Evolutionary conservation across 1,139 yeast genomes (phyloP).

Genomic region (Yamadazyma sp.): DNA sequence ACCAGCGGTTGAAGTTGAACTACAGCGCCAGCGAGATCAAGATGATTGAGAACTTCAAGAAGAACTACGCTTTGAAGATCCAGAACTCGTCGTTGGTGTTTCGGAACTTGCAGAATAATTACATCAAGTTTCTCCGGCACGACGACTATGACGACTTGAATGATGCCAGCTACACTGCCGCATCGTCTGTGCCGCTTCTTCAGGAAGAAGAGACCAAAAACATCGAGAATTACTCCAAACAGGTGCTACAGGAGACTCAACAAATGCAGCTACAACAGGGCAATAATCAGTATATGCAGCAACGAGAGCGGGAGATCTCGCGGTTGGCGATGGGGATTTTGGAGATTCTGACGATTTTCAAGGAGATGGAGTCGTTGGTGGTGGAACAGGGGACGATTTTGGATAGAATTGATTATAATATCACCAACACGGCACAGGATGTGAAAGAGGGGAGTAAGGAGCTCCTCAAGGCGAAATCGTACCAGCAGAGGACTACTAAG

Average conservation of each 20-base stretch:
- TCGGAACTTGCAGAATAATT: constrained; percentile 84
- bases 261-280: constrained; percentile 31
- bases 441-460: constrained; percentile 78
- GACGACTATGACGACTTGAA: constrained; percentile 55
- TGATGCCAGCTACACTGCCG: constrained; percentile 7
- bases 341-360: constrained; percentile 89
- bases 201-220: constrained; percentile 37
- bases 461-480: constrained; percentile 68
- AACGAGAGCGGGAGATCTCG: constrained; percentile 85
- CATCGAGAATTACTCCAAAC: constrained; percentile 46
- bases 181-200: constrained; percentile 21
- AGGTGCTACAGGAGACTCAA: constrained; percentile 45
- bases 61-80: constrained; percentile 79
- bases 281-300: constrained; percentile 41
- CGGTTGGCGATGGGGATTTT: constrained; percentile 91
- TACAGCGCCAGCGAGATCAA: constrained; percentile 52
- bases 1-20: constrained; percentile 31
- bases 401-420: constrained; percentile 89
- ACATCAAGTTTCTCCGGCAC: constrained; percentile 71
- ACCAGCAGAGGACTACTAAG: constrained; percentile 87
- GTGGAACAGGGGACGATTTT: constrained; percentile 94
- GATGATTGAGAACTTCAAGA: constrained; percentile 78
- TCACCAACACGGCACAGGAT: constrained; percentile 74
- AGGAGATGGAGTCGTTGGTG: constrained; percentile 87
- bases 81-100: constrained; percentile 77